A percentile compares a stretch with the other conserved stretches of the same genome.
These are phyloP conservation scores for Trichoderma atrobrunneum DNA, from an alignment of 2,329 filamentous ascomycete genomes.

Conservation along the genomic window DNA sequence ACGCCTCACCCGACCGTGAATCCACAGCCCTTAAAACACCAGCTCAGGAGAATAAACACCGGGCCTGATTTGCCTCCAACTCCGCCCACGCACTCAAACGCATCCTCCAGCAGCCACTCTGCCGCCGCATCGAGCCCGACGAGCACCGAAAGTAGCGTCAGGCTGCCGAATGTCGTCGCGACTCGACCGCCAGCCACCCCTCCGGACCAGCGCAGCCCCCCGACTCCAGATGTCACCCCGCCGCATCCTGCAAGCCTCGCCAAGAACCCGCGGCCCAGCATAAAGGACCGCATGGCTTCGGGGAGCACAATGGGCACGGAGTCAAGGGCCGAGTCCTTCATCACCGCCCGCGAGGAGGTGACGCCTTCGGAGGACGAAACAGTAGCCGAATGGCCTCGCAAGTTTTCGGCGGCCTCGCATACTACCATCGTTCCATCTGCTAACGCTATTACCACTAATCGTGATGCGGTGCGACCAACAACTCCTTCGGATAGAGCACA, in stretches of 20 bases:
- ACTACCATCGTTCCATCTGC: conserved; percentile 42
- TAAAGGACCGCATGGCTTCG: conserved; percentile 49
- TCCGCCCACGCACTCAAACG: conserved; percentile 59
- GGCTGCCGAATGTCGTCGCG: conserved; percentile 39
- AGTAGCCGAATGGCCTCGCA: conserved; percentile 40
- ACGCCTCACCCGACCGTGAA: conserved; percentile 36
- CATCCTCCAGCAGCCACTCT: conserved; percentile 52
- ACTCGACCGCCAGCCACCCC: conserved; percentile 55
- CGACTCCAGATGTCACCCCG: conserved; percentile 73
- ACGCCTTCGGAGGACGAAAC: conserved; percentile 61
- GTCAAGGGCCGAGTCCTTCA: conserved; percentile 68
- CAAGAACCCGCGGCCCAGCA: conserved; percentile 43
- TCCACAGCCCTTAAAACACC: conserved; percentile 41
- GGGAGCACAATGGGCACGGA: conserved; percentile 54
- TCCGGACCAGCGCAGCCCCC: conserved; percentile 63
- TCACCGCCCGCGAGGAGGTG: conserved; percentile 65
- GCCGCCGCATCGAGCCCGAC: conserved; percentile 43
- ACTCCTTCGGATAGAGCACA: conserved; percentile 43
- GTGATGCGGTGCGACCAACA: conserved; percentile 25
- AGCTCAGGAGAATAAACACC: conserved; percentile 41
- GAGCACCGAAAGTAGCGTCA: conserved; percentile 37
- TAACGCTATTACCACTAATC: conserved; percentile 21
- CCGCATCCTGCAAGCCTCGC: conserved; percentile 51
- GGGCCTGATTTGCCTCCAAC: conserved; percentile 59
- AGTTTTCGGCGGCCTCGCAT: conserved; percentile 44